Evolutionary conservation across 2,329 filamentous ascomycete genomes (phyloP).

Genomic region (Emydomyces testavorans): DNA sequence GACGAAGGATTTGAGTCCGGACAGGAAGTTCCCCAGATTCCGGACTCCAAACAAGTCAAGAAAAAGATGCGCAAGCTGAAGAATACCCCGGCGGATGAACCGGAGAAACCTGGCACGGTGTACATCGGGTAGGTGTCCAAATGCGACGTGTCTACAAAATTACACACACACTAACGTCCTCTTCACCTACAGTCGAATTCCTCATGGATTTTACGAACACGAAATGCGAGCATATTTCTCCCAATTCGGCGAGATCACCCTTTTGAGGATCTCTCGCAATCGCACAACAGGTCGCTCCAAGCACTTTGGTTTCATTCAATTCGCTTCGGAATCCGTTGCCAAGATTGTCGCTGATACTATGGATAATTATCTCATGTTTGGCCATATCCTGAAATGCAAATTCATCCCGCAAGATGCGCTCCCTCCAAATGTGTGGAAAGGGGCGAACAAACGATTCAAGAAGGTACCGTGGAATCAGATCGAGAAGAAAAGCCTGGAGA

Average conservation of each 20-base stretch:
- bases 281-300: conserved; percentile 81
- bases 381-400: conserved; percentile 83
- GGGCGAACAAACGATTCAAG: conserved; percentile 83
- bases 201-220: conserved; percentile 93
- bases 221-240: conserved; percentile 89
- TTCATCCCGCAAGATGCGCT: conserved; percentile 64
- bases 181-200: conserved; percentile 50
- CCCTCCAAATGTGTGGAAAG: conserved; percentile 75
- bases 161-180: conserved; percentile 15
- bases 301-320: conserved; percentile 93
- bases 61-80: conserved; percentile 43
- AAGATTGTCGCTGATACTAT: conserved; percentile 90
- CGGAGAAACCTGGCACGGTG: conserved; percentile 57
- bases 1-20: conserved; percentile 39
- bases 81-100: conserved; percentile 31
- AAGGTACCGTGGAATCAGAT: conserved; percentile 78
- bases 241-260: conserved; percentile 76
- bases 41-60: conserved; percentile 37
- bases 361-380: conserved; percentile 94
- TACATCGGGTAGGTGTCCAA: conserved; percentile 56
- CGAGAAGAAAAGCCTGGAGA: conserved; percentile 61
- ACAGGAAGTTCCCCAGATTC: conserved; percentile 34
- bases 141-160: background rate
- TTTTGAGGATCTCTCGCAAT: conserved; percentile 77
- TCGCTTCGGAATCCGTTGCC: conserved; percentile 63